Conservation (phyloP, 768 basidiomycete genomes). For the Boletus sensibilis region DNA sequence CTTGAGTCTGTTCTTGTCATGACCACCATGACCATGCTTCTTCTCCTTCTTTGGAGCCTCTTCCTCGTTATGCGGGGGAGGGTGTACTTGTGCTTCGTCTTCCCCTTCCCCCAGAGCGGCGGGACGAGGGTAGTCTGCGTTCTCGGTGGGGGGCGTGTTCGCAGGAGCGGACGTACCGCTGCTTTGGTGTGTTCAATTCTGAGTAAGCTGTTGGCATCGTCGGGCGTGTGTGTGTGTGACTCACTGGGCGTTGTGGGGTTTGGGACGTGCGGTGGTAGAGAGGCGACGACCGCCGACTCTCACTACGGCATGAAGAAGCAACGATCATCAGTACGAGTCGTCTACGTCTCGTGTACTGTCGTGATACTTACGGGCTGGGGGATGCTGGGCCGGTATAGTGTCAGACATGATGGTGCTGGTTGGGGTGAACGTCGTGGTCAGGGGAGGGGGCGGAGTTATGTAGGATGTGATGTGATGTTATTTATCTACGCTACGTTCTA, state of each 20-base stretch:
- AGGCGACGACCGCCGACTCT: conserved; percentile 53
- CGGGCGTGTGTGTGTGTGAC: neutral
- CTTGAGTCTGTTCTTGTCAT: conserved; percentile 47
- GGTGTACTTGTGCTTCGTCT: conserved; percentile 31
- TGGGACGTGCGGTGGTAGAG: conserved; percentile 44
- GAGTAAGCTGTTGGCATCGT: neutral
- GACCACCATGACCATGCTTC: conserved; percentile 36
- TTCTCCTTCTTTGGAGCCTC: conserved; percentile 50
- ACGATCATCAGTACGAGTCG: neutral
- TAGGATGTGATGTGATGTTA: too few species aligned
- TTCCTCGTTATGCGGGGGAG: conserved; percentile 45
- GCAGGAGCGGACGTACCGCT: conserved; percentile 1
- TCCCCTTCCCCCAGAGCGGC: conserved; percentile 40
- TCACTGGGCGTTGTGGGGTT: conserved; percentile 35
- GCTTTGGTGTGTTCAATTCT: too few species aligned
- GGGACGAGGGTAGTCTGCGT: conserved; percentile 54
- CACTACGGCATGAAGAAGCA: conserved; percentile 17
- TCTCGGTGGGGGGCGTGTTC: conserved; percentile 21
- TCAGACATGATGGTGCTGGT: conserved; percentile 34
- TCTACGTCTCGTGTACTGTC: neutral
- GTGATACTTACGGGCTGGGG: conserved; percentile 46
- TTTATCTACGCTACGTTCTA: too few species aligned
- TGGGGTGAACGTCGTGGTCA: neutral
- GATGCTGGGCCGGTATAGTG: conserved; percentile 36
- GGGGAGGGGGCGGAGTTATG: conserved; percentile 15